A percentile compares a stretch with the other conserved stretches of the same genome.
Evolutionary conservation across 139 green algal genomes (phyloP).

Genomic region (Zygnema cylindricum): DNA sequence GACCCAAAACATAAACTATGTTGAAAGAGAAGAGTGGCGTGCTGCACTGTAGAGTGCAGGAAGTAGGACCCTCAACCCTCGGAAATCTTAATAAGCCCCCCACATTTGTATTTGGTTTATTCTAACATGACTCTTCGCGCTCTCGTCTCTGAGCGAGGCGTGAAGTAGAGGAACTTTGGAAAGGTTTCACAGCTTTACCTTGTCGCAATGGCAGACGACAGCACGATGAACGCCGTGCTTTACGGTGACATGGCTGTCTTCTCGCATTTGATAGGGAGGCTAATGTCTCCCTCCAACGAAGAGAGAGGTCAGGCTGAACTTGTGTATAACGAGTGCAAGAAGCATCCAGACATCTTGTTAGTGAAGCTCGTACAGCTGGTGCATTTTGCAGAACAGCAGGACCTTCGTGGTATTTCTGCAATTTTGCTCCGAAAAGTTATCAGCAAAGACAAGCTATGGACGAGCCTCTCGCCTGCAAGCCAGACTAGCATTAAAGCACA

Average conservation of each 20-base stretch:
- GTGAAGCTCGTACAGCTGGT: slow-evolving; percentile 70
- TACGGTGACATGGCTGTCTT: slow-evolving; percentile 66
- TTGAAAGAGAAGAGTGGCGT: too few species aligned
- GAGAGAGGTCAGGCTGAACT: slow-evolving; percentile 73
- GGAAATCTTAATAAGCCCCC: too few species aligned
- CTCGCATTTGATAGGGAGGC: slow-evolving; percentile 75
- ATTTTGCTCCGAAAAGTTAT: slow-evolving; percentile 70
- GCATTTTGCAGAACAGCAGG: slow-evolving; percentile 61
- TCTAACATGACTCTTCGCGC: too few species aligned
- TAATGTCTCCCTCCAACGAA: slow-evolving; percentile 85
- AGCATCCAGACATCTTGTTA: slow-evolving; percentile 66
- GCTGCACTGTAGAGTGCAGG: too few species aligned
- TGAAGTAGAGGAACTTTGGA: too few species aligned
- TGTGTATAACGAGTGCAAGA: slow-evolving; percentile 77
- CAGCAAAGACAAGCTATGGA: slow-evolving; percentile 81
- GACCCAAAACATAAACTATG: too few species aligned
- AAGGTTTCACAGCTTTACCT: too few species aligned
- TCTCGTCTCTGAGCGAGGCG: too few species aligned
- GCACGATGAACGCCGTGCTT: slow-evolving; percentile 15
- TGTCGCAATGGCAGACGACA: background rate
- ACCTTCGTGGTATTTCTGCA: slow-evolving; percentile 72
- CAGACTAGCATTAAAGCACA: slow-evolving; percentile 62
- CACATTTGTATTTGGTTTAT: too few species aligned
- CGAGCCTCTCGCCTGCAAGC: slow-evolving; percentile 49
- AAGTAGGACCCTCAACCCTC: too few species aligned